Percentiles rank a stretch among this genome's conserved stretches.
These are phyloP conservation scores for Beauveria asiatica DNA, from an alignment of 2,329 filamentous ascomycete genomes.

Conservation along the genomic window DNA sequence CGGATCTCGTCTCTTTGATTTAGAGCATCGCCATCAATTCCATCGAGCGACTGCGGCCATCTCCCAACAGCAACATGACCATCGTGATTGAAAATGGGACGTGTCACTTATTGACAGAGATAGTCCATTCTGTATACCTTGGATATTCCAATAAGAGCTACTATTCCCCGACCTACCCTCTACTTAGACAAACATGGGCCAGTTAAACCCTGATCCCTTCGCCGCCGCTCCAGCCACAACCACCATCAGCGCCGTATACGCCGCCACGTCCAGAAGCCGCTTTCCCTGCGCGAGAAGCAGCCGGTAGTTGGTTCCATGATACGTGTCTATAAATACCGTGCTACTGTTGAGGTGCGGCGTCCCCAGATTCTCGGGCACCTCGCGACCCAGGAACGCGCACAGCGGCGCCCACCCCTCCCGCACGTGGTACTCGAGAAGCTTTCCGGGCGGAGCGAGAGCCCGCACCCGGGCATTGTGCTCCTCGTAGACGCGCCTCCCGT, in stretches of 20 bases:
- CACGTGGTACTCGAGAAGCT: constrained; percentile 11
- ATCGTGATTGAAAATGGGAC: too few relatives aligned
- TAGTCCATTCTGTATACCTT: too few relatives aligned
- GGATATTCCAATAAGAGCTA: neutral
- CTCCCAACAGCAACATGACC: too few relatives aligned
- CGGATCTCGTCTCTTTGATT: too few relatives aligned
- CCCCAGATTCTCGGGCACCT: neutral
- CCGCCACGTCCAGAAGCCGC: constrained; percentile 3
- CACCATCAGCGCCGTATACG: constrained; percentile 1
- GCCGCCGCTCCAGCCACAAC: neutral
- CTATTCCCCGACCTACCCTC: too few relatives aligned
- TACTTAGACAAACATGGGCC: neutral
- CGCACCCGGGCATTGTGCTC: constrained; percentile 12
- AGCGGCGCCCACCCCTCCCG: constrained; percentile 8
- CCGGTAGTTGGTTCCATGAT: neutral
- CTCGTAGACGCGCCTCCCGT: constrained; percentile 1
- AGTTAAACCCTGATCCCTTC: neutral
- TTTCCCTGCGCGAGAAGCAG: neutral
- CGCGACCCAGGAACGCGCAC: constrained; percentile 5
- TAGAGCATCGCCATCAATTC: too few relatives aligned
- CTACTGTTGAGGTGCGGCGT: constrained; percentile 5
- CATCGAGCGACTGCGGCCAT: too few relatives aligned
- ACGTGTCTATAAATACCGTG: neutral
- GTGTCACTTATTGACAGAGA: too few relatives aligned
- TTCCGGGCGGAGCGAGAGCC: constrained; percentile 5